A percentile compares a stretch with the other conserved stretches of the same genome.
phyloP scores from a whole-genome alignment of 2,329 filamentous ascomycete species.

The Xylariaceae sp. region DNA sequence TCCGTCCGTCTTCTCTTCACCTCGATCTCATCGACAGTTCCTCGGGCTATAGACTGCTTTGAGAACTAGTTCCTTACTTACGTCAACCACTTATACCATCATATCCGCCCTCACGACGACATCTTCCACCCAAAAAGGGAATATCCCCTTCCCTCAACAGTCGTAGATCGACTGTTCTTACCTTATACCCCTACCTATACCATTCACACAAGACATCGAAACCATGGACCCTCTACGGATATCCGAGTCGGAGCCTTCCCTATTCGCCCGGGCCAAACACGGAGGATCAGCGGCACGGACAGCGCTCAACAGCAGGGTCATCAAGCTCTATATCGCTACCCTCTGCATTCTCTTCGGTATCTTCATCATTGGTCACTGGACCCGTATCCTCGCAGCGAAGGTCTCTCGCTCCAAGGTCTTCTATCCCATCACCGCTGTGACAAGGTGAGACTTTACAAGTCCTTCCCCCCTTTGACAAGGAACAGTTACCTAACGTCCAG shows the following conservation, averaged over 20 bases:
- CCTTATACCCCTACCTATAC: neutral
- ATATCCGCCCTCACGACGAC: no score
- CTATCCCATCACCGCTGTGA: constrained; percentile 21
- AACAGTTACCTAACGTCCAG: constrained; percentile 6
- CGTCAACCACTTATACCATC: no score
- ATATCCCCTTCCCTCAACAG: neutral
- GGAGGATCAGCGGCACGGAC: constrained; percentile 9
- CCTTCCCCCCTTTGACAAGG: neutral
- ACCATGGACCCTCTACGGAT: neutral
- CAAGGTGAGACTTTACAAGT: constrained; percentile 22
- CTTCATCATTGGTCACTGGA: constrained; percentile 28
- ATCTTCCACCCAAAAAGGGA: neutral
- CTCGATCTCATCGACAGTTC: no score
- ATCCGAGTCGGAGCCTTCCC: neutral
- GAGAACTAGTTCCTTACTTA: no score
- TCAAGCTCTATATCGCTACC: constrained; percentile 23
- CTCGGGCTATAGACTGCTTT: no score
- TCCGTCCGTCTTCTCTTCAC: no score
- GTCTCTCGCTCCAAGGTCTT: constrained; percentile 18
- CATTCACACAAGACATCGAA: no score
- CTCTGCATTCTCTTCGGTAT: constrained; percentile 25
- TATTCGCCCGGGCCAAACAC: neutral
- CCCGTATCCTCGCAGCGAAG: constrained; percentile 18
- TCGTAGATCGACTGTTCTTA: neutral
- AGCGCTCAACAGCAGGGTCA: constrained; percentile 14